These are phyloP conservation scores for Piper betle DNA, from an alignment of 164 flowering plant species.

Conservation along the genomic window DNA sequence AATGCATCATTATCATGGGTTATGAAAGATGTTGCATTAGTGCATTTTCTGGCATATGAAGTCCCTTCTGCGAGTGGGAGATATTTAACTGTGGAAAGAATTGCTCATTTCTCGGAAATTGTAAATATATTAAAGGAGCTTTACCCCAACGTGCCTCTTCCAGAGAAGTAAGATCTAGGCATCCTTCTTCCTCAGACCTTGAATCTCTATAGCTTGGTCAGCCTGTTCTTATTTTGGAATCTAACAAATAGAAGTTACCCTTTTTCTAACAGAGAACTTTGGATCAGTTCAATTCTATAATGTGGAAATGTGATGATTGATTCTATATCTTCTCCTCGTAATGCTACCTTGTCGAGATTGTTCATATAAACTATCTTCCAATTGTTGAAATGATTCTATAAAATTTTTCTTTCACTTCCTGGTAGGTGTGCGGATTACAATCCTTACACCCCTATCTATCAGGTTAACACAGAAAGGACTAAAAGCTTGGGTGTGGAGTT, in stretches of 20 bases:
- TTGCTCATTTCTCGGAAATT: conserved; percentile 24
- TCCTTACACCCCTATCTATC: conserved; percentile 38
- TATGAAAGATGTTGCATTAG: conserved; percentile 50
- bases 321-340: too few relatives aligned
- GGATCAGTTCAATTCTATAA: too few relatives aligned
- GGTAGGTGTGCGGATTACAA: conserved; percentile 67
- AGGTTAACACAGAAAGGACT: conserved; percentile 42
- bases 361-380: too few relatives aligned
- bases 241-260: too few relatives aligned
- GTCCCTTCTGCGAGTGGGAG: conserved; percentile 49
- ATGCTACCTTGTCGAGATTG: too few relatives aligned
- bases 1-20: conserved; percentile 34
- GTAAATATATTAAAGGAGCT: conserved; percentile 31
- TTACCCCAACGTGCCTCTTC: conserved; percentile 30
- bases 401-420: not conserved
- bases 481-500: conserved; percentile 45
- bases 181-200: too few relatives aligned
- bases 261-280: too few relatives aligned
- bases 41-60: conserved; percentile 57
- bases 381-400: not conserved
- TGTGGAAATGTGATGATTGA: too few relatives aligned
- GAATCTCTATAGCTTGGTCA: too few relatives aligned
- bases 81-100: conserved; percentile 38
- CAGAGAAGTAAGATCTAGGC: conserved; percentile 28
- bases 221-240: too few relatives aligned